Evolutionary conservation across 2,329 filamentous ascomycete species (phyloP), one percentile per base, ranked within the genome.

Genomic region (Tolypocladium endophyticum): DNA sequence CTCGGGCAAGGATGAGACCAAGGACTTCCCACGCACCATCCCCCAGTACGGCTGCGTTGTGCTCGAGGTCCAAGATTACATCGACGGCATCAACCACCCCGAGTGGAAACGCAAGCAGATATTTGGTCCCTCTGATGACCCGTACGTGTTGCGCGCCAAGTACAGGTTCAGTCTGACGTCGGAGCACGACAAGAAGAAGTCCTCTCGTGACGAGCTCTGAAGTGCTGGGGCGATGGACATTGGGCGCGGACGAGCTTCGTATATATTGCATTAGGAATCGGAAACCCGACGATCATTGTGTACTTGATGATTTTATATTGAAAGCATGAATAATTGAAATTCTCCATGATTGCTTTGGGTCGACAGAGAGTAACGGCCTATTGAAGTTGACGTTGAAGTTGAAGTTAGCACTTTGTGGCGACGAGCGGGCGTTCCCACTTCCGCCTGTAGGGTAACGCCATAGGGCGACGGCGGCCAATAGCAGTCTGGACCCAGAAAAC

Each of bases 1-100:
- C 45, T 30, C 43, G n/a, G n/a, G 11, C 43, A 47, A 14, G 43
- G 43, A 25, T 5, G 3, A 18, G 62, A 73, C 81, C 61, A 63
- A 74, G 1, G 73, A 76, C 38, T 82, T 86, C 66, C 82, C 84
- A 4, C 79, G 86, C 43, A 82, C 82, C 9, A 87, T 91, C 33
- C 81, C 84, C 59, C 72, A 92, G 77, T 90, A 92, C 69, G 92
- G 90, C 38, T 97, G 93, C 73, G 70, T 96, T 33, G 93, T 96
- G 56, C 82, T 97, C 73, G 93, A 97, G 77, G 90, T 94, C 16
- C 85, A 97, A 79, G 92, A 94, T 72, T 97, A 86, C 84, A 96
- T 97, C 69, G 92, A 96, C 71, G 92, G 82, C 33, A 94, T 97
- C 76, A 97, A 96, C 76, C 84, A 95, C 67, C 92, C 92, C 0